Percentiles rank a stretch among this genome's conserved stretches.
Conservation (phyloP, 2,329 filamentous ascomycete genomes). For the Alternaria gansuensis region DNA sequence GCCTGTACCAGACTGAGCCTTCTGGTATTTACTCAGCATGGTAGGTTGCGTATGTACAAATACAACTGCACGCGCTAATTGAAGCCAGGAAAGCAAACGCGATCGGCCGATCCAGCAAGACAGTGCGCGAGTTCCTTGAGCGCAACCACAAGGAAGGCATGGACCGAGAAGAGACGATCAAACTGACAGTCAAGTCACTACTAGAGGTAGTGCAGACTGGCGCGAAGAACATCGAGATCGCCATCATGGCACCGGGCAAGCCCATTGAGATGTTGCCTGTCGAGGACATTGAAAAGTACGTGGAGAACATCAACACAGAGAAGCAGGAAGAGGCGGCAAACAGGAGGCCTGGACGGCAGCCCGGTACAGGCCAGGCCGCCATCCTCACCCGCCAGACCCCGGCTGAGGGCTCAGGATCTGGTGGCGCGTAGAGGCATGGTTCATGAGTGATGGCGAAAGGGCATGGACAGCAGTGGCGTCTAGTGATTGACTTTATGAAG, state of each 20-base stretch:
- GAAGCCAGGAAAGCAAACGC: conserved; percentile 92
- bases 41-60: conserved; percentile 63
- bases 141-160: conserved; percentile 98
- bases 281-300: conserved; percentile 95
- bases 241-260: conserved; percentile 95
- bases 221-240: conserved; percentile 99
- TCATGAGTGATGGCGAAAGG: conserved; percentile 36
- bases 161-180: conserved; percentile 95
- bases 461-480: conserved; percentile 46
- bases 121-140: conserved; percentile 97
- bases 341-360: conserved; percentile 75
- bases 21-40: conserved; percentile 99
- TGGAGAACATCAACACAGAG: conserved; percentile 99
- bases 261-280: conserved; percentile 90
- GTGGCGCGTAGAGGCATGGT: conserved; percentile 15
- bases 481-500: conserved; percentile 42
- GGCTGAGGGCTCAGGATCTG: conserved; percentile 50
- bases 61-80: conserved; percentile 20
- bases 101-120: conserved; percentile 98
- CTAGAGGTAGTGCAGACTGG: conserved; percentile 98
- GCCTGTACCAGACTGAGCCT: conserved; percentile 98
- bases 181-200: conserved; percentile 96
- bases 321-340: conserved; percentile 98
- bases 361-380: conserved; percentile 74
- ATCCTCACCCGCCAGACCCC: conserved; percentile 72